Evolutionary conservation across 495 filamentous ascomycete genomes (phyloP).

Genomic region (Penicillium robsamsonii): DNA sequence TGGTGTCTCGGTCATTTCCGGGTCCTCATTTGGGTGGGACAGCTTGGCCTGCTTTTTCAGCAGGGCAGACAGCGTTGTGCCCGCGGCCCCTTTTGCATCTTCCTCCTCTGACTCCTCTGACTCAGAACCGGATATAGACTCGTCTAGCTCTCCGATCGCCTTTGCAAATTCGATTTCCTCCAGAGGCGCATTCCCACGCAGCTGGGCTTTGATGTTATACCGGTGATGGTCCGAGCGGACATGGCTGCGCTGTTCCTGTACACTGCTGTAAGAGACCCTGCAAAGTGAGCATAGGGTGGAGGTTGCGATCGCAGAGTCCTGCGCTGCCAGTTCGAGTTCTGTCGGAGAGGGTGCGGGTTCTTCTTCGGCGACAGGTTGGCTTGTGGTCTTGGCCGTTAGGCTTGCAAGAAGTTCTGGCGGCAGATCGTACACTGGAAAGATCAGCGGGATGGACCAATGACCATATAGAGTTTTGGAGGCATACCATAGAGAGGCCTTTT

Average conservation of each 20-base stretch:
- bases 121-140: slow-evolving; percentile 86
- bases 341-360: slow-evolving; percentile 18
- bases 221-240: slow-evolving; percentile 88
- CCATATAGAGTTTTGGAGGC: slow-evolving; percentile 2
- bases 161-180: slow-evolving; percentile 79
- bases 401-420: slow-evolving; percentile 72
- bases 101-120: slow-evolving; percentile 56
- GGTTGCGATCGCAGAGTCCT: slow-evolving; percentile 51
- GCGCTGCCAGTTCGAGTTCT: slow-evolving; percentile 28
- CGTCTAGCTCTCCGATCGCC: slow-evolving; percentile 76
- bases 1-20: slow-evolving; percentile 46
- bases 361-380: slow-evolving; percentile 32
- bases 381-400: slow-evolving; percentile 55
- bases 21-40: slow-evolving; percentile 51
- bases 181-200: slow-evolving; percentile 65
- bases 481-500: slow-evolving; percentile 62
- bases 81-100: slow-evolving; percentile 52
- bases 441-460: slow-evolving; percentile 20
- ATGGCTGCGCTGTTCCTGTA: slow-evolving; percentile 82
- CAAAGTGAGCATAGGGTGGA: slow-evolving; percentile 84
- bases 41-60: slow-evolving; percentile 81
- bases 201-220: slow-evolving; percentile 90
- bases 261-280: slow-evolving; percentile 60
- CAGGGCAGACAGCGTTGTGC: slow-evolving; percentile 65
- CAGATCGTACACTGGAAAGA: slow-evolving; percentile 73